Base-by-base conservation (phyloP, 306 rosid species). In the Styphnolobium japonicum region DNA sequence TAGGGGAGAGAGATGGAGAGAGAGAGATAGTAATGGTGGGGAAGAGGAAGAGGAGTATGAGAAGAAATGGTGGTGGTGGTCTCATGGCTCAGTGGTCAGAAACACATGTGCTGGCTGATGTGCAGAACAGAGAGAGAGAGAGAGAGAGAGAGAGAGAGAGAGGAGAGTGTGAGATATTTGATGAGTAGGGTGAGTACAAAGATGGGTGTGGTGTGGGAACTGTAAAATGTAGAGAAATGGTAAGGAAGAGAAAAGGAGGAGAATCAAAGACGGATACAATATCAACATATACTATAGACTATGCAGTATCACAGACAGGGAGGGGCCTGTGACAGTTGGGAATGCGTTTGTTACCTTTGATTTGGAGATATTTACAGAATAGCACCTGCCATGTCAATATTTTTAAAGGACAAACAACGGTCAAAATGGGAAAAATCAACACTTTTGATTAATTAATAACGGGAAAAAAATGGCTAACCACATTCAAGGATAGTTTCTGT, bases 21-120 rank as follows among this genome's bases (percentile, higher is more conserved):
- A 78, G 56, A 6, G 88, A 51, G 5, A 46, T 62, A 14, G 71
- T 29, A n/a, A 66, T 33, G 56, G 67, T 42, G 56, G 79, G 65
- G 77, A 29, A 18, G 86, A 14, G 52, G 76, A 58, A 49, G 16
- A 37, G 52, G 73, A 68, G 81, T 23, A 42, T 40, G 61, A 67
- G 71, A 9, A 81, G 55, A 11, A 61, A 8, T 21, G 80, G 33
- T 1, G 27, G 65, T 5, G 67, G 68, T 37, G 83, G 37, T 68
- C 4, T 80, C 89, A 86, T 86, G 10, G 67, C 67, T 79, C 27
- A 34, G 57, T 39, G 19, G 49, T 73, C 22, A 74, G 82, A 62
- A 46, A 31, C 34, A 67, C 65, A 75, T 46, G 68, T 23, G 46
- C 6, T 46, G 51, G 31, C 0, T 62, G 45, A 15, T 34, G 2